Conservation (phyloP, 2,329 filamentous ascomycete genomes). For the Lojkania enalia region DNA sequence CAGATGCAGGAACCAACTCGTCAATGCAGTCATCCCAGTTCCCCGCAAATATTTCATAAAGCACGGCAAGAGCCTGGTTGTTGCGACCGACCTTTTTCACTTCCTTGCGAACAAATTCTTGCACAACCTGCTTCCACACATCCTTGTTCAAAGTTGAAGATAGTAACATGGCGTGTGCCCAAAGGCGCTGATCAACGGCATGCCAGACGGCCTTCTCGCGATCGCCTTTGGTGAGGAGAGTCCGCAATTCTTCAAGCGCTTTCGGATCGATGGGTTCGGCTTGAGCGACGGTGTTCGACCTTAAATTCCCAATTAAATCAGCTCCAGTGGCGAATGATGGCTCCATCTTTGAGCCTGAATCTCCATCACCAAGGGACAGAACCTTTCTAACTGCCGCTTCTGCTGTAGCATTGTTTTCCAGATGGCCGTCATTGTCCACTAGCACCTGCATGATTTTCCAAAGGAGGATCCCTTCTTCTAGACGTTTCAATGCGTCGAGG, state of each 20-base stretch:
- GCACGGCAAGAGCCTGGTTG: constrained; percentile 83
- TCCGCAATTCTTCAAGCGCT: constrained; percentile 72
- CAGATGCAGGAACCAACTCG: constrained; percentile 90
- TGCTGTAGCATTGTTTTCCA: constrained; percentile 73
- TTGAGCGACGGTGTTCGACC: constrained; percentile 38
- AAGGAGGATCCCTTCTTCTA: constrained; percentile 77
- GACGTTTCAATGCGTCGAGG: constrained; percentile 67
- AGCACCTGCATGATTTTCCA: constrained; percentile 85
- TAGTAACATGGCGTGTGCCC: constrained; percentile 95
- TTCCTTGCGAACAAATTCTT: constrained; percentile 94
- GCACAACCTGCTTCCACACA: constrained; percentile 88
- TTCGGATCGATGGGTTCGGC: constrained; percentile 71
- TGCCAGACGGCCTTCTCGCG: constrained; percentile 91
- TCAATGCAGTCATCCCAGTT: constrained; percentile 95
- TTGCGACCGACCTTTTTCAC: constrained; percentile 79
- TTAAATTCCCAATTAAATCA: constrained; percentile 41
- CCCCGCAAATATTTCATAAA: constrained; percentile 92
- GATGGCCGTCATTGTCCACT: constrained; percentile 80
- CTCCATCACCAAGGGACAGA: constrained; percentile 62
- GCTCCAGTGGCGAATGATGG: constrained; percentile 36
- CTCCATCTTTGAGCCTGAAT: constrained; percentile 24
- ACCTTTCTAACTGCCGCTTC: constrained; percentile 76
- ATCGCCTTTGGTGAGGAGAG: constrained; percentile 75
- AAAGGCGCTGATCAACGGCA: constrained; percentile 88
- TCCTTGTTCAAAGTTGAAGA: constrained; percentile 73